Conservation (phyloP, 106 monocot genomes). For the Dendrobium catenatum region DNA sequence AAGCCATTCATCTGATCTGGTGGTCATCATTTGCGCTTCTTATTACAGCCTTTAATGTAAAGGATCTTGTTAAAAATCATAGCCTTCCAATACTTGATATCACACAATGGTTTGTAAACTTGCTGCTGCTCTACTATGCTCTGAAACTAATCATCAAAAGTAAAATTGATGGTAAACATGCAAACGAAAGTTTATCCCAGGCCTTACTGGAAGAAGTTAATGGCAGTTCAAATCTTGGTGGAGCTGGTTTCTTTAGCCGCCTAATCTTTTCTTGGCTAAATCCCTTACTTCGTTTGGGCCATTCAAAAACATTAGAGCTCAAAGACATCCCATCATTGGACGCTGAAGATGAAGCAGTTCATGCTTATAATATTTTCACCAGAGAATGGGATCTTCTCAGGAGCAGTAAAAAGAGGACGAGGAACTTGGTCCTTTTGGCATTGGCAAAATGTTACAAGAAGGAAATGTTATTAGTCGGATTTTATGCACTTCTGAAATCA, state of each 20-base stretch:
- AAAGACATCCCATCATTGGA: slow-evolving; percentile 47
- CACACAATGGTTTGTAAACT: slow-evolving; percentile 25
- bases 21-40: slow-evolving; percentile 25
- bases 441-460: slow-evolving; percentile 47
- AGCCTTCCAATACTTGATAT: slow-evolving; percentile 18
- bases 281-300: slow-evolving; percentile 43
- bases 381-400: slow-evolving; percentile 30
- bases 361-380: slow-evolving; percentile 38
- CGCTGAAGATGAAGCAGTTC: slow-evolving; percentile 33
- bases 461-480: slow-evolving; percentile 40
- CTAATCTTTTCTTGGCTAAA: slow-evolving; percentile 67
- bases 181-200: slow-evolving; percentile 9
- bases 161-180: not conserved
- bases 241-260: slow-evolving; percentile 33
- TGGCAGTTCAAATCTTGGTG: slow-evolving; percentile 3
- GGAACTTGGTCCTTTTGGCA: slow-evolving; percentile 29
- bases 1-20: slow-evolving; percentile 17
- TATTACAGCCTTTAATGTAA: slow-evolving; percentile 21
- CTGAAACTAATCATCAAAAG: slow-evolving; percentile 2
- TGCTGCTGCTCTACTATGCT: slow-evolving; percentile 35
- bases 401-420: slow-evolving; percentile 6
- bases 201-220: slow-evolving; percentile 25
- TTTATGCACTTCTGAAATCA: slow-evolving; percentile 48
- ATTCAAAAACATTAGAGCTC: slow-evolving; percentile 35
- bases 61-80: slow-evolving; percentile 7